Percentiles rank a stretch among this genome's conserved stretches.
These are phyloP conservation scores for Sporisorium exsertum DNA, from an alignment of 1,284 basidiomycete species.

Conservation along the genomic window DNA sequence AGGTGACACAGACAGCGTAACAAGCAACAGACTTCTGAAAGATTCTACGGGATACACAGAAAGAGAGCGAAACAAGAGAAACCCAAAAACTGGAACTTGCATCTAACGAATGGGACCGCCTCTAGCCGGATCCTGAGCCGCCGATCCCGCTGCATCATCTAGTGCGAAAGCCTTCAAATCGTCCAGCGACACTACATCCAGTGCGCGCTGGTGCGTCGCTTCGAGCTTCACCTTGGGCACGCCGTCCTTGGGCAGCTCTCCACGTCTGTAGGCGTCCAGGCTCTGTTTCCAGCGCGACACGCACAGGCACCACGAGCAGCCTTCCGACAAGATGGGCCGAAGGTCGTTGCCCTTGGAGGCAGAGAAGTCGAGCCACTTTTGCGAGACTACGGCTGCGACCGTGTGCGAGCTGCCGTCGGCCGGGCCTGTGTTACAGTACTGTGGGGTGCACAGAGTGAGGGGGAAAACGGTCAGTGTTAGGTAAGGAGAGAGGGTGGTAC, in stretches of 20 bases:
- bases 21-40: background rate
- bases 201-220: conserved; percentile 48
- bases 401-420: conserved; percentile 56
- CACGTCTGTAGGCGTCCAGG: conserved; percentile 80
- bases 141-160: conserved; percentile 11
- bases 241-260: conserved; percentile 76
- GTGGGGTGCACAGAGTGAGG: background rate
- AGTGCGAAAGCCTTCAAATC: conserved; percentile 43
- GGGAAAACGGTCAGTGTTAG: background rate
- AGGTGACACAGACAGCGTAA: background rate
- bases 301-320: conserved; percentile 60
- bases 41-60: background rate
- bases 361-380: conserved; percentile 52
- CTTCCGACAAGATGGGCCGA: conserved; percentile 47
- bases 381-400: conserved; percentile 53
- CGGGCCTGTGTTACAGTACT: conserved; percentile 56
- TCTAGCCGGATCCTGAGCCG: conserved; percentile 26
- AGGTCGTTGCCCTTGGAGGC: conserved; percentile 60
- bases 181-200: conserved; percentile 44
- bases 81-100: background rate
- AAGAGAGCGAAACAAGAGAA: background rate
- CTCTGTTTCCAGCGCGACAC: conserved; percentile 74
- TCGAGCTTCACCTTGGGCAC: conserved; percentile 55
- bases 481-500: background rate
- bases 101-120: conserved; percentile 42